phyloP scores from a whole-genome alignment of 176 grass and related monocot genomes.

The Triticum dicoccoides region DNA sequence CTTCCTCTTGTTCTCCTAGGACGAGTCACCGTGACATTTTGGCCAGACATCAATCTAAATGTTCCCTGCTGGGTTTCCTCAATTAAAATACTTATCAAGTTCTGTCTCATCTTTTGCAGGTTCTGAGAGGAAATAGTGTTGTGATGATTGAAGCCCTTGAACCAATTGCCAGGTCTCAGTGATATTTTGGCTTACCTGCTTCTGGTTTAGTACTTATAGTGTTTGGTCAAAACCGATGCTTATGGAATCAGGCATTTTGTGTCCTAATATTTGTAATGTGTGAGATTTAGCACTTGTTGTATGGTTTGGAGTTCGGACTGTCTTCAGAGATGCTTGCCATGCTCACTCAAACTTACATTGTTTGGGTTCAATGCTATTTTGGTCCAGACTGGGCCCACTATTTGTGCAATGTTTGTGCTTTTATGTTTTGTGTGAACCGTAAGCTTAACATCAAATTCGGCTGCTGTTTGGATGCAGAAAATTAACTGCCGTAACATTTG shows the following conservation, averaged over 20 bases:
- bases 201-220: conserved; percentile 1
- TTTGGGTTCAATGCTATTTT: background rate
- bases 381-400: background rate
- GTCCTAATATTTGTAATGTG: background rate
- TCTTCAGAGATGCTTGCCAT: background rate
- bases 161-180: conserved; percentile 57
- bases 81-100: background rate
- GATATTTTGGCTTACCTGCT: background rate
- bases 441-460: too few relatives aligned
- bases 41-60: background rate
- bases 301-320: background rate
- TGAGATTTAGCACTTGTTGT: background rate
- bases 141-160: conserved; percentile 96
- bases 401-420: too few relatives aligned
- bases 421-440: too few relatives aligned
- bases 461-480: too few relatives aligned
- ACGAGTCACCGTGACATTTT: background rate
- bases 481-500: too few relatives aligned
- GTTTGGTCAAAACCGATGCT: background rate
- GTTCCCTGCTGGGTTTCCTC: background rate
- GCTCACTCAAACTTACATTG: background rate
- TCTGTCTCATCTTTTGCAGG: conserved; percentile 35
- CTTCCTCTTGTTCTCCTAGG: background rate
- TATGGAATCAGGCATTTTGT: background rate
- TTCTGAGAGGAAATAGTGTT: conserved; percentile 90